Percentiles rank a stretch among this genome's conserved stretches.
Conservation (phyloP, 768 basidiomycete genomes). For the Amanita exitialis region DNA sequence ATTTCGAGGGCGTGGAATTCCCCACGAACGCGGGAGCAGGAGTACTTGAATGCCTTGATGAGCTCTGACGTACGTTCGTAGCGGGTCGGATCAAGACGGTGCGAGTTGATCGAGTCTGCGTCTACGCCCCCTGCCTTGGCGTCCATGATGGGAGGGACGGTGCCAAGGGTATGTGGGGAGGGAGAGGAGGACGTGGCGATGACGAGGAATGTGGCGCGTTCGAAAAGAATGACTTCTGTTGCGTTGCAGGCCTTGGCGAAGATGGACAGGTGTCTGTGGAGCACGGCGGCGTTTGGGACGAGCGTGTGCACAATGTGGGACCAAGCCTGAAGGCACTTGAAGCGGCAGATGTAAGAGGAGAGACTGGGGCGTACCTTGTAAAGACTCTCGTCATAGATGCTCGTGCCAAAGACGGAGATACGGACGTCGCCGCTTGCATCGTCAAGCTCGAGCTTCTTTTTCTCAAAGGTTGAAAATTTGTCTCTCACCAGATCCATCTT, state of each 20-base stretch:
- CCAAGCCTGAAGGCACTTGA: slow-evolving; percentile 64
- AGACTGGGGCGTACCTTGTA: slow-evolving; percentile 56
- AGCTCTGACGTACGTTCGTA: slow-evolving; percentile 88
- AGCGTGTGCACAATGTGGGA: slow-evolving; percentile 94
- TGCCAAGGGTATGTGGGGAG: slow-evolving; percentile 23
- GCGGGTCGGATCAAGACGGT: slow-evolving; percentile 54
- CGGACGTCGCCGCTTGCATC: slow-evolving; percentile 50
- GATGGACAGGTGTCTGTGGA: slow-evolving; percentile 77
- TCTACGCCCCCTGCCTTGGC: slow-evolving; percentile 12
- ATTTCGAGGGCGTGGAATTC: slow-evolving; percentile 84
- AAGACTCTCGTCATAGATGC: slow-evolving; percentile 94
- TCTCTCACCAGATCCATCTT: slow-evolving; percentile 93
- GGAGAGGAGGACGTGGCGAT: slow-evolving; percentile 70
- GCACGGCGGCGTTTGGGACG: slow-evolving; percentile 88
- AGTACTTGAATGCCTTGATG: slow-evolving; percentile 92
- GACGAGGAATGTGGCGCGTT: slow-evolving; percentile 95
- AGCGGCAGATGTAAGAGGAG: background rate
- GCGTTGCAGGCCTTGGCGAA: slow-evolving; percentile 85
- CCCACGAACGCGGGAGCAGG: slow-evolving; percentile 76
- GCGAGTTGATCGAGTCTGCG: slow-evolving; percentile 20
- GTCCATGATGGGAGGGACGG: slow-evolving; percentile 13
- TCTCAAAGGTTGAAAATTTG: slow-evolving; percentile 50
- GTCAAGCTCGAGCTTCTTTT: slow-evolving; percentile 65
- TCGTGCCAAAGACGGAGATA: slow-evolving; percentile 82
- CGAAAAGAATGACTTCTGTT: slow-evolving; percentile 92